These are phyloP conservation scores for Adansonia grandidieri DNA, from an alignment of 441 rosid genomes.

Conservation along the genomic window DNA sequence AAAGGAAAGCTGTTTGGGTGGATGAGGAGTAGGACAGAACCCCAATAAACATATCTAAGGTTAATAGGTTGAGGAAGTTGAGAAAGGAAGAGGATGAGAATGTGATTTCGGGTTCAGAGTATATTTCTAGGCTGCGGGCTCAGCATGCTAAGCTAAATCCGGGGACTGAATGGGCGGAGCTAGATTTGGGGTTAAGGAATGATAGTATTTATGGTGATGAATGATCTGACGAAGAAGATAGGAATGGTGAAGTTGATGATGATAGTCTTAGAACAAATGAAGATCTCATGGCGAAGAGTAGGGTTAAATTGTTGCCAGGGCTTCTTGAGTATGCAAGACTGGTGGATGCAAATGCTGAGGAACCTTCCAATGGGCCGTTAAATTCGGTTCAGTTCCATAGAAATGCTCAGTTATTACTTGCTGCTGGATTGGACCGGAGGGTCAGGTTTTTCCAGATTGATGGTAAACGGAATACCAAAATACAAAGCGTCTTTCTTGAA, in stretches of 20 bases:
- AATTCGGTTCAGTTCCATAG: slow-evolving; percentile 1
- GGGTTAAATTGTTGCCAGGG: not conserved
- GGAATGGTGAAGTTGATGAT: not conserved
- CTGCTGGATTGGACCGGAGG: not conserved
- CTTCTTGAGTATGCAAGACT: not conserved
- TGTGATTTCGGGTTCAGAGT: not conserved
- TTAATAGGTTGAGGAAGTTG: not conserved
- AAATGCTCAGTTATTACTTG: slow-evolving; percentile 1
- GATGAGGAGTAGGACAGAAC: not conserved
- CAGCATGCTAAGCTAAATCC: not conserved
- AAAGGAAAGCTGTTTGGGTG: not conserved
- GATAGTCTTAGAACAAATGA: slow-evolving; percentile 11
- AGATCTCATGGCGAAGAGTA: not conserved
- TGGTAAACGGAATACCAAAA: slow-evolving; percentile 4
- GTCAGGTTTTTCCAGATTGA: not conserved
- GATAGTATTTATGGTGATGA: not conserved
- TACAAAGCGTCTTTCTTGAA: slow-evolving; percentile 2
- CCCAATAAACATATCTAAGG: not conserved
- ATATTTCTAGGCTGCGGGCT: not conserved
- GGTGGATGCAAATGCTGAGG: slow-evolving; percentile 1
- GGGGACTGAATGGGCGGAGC: not conserved
- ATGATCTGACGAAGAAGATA: not conserved
- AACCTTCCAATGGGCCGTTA: not conserved
- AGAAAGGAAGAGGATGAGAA: not conserved
- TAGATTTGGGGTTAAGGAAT: not conserved